phyloP scores from a whole-genome alignment of 2,329 filamentous ascomycete species.

The Akanthomyces muscarius region DNA sequence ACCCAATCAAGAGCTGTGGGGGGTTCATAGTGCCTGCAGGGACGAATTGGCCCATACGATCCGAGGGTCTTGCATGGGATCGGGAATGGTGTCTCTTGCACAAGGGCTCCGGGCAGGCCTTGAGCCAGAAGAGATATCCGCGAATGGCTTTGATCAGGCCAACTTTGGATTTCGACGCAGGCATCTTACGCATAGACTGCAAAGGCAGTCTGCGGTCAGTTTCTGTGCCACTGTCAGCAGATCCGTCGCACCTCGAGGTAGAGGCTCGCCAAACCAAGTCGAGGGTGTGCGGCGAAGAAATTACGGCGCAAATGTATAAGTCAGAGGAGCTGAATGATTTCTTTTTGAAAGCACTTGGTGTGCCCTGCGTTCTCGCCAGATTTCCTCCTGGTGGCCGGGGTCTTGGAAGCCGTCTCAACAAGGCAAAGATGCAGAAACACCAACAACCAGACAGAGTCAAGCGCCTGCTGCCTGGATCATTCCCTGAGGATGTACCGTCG shows the following conservation, averaged over 20 bases:
- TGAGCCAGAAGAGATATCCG: constrained; percentile 86
- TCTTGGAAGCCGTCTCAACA: constrained; percentile 62
- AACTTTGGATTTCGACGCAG: constrained; percentile 63
- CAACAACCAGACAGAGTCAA: constrained; percentile 33
- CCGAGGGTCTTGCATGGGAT: constrained; percentile 88
- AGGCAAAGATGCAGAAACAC: constrained; percentile 62
- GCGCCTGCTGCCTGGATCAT: constrained; percentile 47
- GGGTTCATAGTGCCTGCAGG: constrained; percentile 66
- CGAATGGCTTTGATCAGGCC: constrained; percentile 83
- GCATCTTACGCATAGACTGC: constrained; percentile 60
- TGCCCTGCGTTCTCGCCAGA: constrained; percentile 78
- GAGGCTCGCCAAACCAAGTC: constrained; percentile 46
- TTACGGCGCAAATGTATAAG: constrained; percentile 67
- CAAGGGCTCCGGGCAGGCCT: constrained; percentile 72
- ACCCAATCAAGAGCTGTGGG: constrained; percentile 92
- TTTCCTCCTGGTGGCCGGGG: constrained; percentile 67
- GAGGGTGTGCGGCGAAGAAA: constrained; percentile 77
- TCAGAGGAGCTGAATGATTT: constrained; percentile 64
- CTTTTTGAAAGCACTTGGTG: constrained; percentile 69
- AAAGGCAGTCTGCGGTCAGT: constrained; percentile 34
- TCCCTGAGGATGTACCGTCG: constrained; percentile 47
- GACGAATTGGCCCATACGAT: constrained; percentile 68
- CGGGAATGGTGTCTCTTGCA: constrained; percentile 95
- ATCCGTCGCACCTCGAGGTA: constrained; percentile 54
- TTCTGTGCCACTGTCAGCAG: constrained; percentile 61